Conservation (phyloP, 2,329 filamentous ascomycete genomes). For the Fusarium nisikadoi region DNA sequence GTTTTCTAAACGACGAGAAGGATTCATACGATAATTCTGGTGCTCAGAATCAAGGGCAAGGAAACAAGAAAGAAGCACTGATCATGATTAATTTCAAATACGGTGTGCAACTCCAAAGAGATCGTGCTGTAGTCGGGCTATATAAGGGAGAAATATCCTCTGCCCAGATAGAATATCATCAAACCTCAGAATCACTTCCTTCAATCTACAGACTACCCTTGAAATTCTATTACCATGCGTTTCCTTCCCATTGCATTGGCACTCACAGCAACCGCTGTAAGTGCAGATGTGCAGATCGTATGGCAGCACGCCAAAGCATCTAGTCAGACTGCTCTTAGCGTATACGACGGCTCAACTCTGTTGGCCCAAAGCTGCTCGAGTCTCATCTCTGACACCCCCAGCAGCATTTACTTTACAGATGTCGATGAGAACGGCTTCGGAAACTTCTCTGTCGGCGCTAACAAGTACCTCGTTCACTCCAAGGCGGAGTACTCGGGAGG, state of each 20-base stretch:
- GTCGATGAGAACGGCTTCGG: slow-evolving; percentile 2
- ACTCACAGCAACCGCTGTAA: background rate
- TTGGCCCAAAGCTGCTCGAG: background rate
- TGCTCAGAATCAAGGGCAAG: background rate
- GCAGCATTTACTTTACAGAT: background rate
- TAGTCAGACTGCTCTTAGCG: background rate
- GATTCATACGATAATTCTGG: background rate
- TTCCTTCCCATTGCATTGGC: background rate
- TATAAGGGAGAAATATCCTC: background rate
- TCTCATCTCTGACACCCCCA: background rate
- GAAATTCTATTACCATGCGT: background rate
- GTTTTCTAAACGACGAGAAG: background rate
- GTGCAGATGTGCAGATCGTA: background rate
- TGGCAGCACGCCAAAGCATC: background rate
- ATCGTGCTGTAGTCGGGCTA: background rate
- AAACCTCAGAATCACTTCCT: background rate
- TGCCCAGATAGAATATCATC: background rate
- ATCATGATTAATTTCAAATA: background rate
- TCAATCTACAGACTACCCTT: background rate
- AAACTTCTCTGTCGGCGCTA: background rate
- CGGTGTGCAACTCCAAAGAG: accelerated
- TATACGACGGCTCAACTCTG: background rate
- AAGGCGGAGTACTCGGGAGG: background rate
- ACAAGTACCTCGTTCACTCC: background rate
- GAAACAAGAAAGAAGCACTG: background rate